Evolutionary conservation across 148 eudicot species (phyloP).

Genomic region (Hydrangea macrophylla): DNA sequence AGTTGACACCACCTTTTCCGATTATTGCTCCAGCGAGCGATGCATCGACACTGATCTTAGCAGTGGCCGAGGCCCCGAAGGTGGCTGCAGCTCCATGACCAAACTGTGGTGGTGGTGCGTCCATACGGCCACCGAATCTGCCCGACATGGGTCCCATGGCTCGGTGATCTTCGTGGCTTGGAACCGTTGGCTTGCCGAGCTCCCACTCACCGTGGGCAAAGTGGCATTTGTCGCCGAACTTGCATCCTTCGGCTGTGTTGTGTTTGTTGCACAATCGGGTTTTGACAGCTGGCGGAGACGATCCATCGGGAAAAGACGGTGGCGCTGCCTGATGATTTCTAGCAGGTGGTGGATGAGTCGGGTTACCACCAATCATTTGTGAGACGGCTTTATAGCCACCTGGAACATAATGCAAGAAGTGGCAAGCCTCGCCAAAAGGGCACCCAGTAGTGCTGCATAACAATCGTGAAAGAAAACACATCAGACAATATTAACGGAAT

Average conservation of each 20-base stretch:
- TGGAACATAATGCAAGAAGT: slow-evolving; percentile 79
- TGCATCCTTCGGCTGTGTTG: slow-evolving; percentile 78
- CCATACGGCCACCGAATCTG: slow-evolving; percentile 50
- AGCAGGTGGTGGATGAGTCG: slow-evolving; percentile 37
- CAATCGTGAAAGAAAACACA: slow-evolving; percentile 4
- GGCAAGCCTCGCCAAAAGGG: slow-evolving; percentile 87
- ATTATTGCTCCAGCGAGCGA: slow-evolving; percentile 80
- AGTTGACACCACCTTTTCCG: slow-evolving; percentile 73
- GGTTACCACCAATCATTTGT: slow-evolving; percentile 51
- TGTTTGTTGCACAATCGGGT: slow-evolving; percentile 62
- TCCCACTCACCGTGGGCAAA: slow-evolving; percentile 94
- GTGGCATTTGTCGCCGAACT: slow-evolving; percentile 78
- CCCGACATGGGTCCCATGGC: slow-evolving; percentile 49
- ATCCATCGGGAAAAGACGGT: slow-evolving; percentile 48
- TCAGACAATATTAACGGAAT: slow-evolving; percentile 1
- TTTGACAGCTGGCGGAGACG: slow-evolving; percentile 55
- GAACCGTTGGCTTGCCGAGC: slow-evolving; percentile 59
- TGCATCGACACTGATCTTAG: slow-evolving; percentile 76
- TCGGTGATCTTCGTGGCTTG: slow-evolving; percentile 51
- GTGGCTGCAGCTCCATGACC: slow-evolving; percentile 31
- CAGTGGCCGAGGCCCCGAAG: slow-evolving; percentile 75
- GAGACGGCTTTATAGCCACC: slow-evolving; percentile 84
- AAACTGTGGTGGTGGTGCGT: slow-evolving; percentile 32
- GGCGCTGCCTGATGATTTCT: slow-evolving; percentile 34
- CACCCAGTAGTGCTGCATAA: slow-evolving; percentile 81